Base-by-base conservation (phyloP, 73 alveolate genomes). In the Durusdinium trenchii region DNA sequence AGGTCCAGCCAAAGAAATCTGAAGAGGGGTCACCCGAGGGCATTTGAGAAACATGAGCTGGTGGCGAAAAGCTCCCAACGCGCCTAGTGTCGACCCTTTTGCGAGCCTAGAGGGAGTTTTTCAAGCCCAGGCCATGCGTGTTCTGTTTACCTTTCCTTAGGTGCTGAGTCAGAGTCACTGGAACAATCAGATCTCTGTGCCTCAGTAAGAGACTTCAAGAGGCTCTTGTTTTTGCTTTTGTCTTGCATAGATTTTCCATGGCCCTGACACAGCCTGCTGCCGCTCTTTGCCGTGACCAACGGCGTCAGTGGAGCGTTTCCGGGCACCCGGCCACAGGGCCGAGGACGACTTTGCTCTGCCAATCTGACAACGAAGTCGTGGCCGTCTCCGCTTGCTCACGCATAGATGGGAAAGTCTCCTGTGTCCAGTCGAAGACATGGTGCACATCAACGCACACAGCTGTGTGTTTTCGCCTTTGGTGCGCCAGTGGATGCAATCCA, bases 321-420 rank as follows among this genome's bases (percentile, higher is more conserved):
- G n/a, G n/a, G n/a, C n/a, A 10, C 32, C 2, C 47, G 61, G 61
- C 64, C 90, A 16, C 61, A 45, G 87, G 61, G 60, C 87, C 46
- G 28, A 4, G 26, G 32, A 35, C 43, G 20, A 51, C 94, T 51
- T 36, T 52, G 94, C 94, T 84, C 94, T 84, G 94, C 94, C 75
- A 84, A 14, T 45, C 32, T 52, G 3, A 52, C 71, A 84, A 84
- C 90, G 16, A 67, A 47, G 90, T 79, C 54, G 40, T 50, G 45
- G 50, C 46, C 78, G 26, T 35, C 32, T 9, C 75, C 28, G 60
- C 28, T 26, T 28, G 23, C 76, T 10, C 94, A 84, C 94, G 94
- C 94, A 84, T 52, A 84, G 94, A 52, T 61, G 94, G 94, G 94
- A 61, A 84, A 51, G 94, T 51, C 94, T 84, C 94, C 94, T 28